These are phyloP conservation scores for Crucibulum laeve DNA, from an alignment of 768 basidiomycete species.

Conservation along the genomic window DNA sequence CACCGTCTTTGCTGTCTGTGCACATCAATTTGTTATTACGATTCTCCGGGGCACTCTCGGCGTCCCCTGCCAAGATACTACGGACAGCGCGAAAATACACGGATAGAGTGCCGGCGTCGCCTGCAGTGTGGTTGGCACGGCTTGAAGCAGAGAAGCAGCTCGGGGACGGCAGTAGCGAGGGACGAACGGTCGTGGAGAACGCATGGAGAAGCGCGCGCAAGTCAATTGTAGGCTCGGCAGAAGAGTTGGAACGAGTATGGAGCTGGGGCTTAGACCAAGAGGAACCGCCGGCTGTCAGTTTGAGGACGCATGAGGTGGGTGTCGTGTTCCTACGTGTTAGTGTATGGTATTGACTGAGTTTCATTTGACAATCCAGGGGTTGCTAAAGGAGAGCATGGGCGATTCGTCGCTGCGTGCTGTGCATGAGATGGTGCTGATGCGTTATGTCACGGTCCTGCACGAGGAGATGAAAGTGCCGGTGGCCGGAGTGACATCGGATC, in stretches of 20 bases:
- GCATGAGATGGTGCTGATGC: conserved; percentile 44
- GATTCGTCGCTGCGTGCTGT: conserved; percentile 30
- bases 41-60: conserved; percentile 5
- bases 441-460: conserved; percentile 33
- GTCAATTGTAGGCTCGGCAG: conserved; percentile 22
- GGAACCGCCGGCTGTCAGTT: conserved; percentile 13
- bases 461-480: conserved; percentile 13
- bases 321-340: neutral
- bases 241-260: conserved; percentile 41
- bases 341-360: conserved; percentile 3
- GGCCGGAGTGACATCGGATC: conserved; percentile 25
- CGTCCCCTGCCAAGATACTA: conserved; percentile 27
- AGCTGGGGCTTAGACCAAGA: conserved; percentile 43
- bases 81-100: conserved; percentile 45
- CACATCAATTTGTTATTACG: conserved; percentile 25
- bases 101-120: conserved; percentile 23
- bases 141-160: conserved; percentile 37
- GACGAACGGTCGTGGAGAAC: conserved; percentile 16
- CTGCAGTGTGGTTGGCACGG: conserved; percentile 49
- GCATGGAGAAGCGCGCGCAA: conserved; percentile 44
- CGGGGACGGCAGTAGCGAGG: conserved; percentile 18
- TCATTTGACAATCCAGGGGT: conserved; percentile 23
- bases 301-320: conserved; percentile 28
- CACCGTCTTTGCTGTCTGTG: conserved; percentile 24
- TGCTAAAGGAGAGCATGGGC: conserved; percentile 44